A percentile compares a stretch with the other conserved stretches of the same genome.
These are phyloP conservation scores for Populus nigra DNA, from an alignment of 345 rosid species.

Conservation along the genomic window DNA sequence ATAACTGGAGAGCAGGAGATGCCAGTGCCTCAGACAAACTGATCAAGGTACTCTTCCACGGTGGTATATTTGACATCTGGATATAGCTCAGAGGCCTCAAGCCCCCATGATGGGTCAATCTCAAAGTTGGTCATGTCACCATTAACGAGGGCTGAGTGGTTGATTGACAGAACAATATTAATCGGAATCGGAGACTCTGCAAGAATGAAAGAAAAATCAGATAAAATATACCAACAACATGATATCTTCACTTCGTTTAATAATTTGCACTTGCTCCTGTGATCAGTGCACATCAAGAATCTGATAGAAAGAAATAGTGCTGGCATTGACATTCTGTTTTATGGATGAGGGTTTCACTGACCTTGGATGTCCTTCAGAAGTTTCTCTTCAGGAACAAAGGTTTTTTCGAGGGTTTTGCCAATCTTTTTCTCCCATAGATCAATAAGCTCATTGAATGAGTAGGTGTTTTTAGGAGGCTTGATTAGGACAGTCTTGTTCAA, in stretches of 20 bases:
- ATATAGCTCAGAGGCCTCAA: conserved; percentile 24
- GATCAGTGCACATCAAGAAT: background rate
- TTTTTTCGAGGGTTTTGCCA: conserved; percentile 30
- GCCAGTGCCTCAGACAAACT: background rate
- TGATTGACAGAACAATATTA: conserved; percentile 16
- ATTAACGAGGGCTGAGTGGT: conserved; percentile 14
- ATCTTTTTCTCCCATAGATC: conserved; percentile 36
- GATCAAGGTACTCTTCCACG: conserved; percentile 20
- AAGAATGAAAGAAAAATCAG: background rate
- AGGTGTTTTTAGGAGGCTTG: conserved; percentile 21
- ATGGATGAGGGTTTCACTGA: background rate
- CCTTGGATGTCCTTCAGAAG: conserved; percentile 35
- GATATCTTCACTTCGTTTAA: background rate
- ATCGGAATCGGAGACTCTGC: conserved; percentile 18
- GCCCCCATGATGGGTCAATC: conserved; percentile 26
- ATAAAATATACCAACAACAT: background rate
- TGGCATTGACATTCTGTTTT: background rate
- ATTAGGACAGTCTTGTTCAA: conserved; percentile 33
- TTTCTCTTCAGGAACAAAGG: conserved; percentile 28
- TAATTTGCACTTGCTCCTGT: too few relatives aligned
- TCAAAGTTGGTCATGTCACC: conserved; percentile 27
- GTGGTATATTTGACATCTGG: conserved; percentile 30
- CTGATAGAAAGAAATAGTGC: background rate
- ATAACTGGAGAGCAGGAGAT: background rate
- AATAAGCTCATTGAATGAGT: conserved; percentile 30